Conservation (phyloP, 768 basidiomycete genomes). For the Leccinum barrowsii region DNA sequence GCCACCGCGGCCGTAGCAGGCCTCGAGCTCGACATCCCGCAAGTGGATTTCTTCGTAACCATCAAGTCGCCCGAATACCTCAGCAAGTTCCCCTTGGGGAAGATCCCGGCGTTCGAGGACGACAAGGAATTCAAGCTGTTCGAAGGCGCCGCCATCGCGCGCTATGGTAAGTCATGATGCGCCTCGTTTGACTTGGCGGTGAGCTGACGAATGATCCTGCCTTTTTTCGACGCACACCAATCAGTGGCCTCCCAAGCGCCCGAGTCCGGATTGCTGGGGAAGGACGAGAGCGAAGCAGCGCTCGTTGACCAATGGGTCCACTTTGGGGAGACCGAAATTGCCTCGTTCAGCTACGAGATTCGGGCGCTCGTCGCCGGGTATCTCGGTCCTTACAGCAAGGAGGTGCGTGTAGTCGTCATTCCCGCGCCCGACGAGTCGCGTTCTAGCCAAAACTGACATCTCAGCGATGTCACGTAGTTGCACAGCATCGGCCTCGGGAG, state of each 20-base stretch:
- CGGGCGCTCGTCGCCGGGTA: conserved; percentile 14
- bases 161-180: conserved; percentile 17
- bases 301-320: conserved; percentile 32
- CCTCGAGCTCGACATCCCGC: conserved; percentile 25
- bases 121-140: conserved; percentile 21
- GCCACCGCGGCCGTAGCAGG: conserved; percentile 20
- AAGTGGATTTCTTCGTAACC: conserved; percentile 23
- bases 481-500: conserved; percentile 15
- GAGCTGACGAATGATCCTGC: background rate
- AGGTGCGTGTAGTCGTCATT: conserved; percentile 7
- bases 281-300: conserved; percentile 18
- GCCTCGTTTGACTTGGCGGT: background rate
- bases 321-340: conserved; percentile 28
- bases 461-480: conserved; percentile 3
- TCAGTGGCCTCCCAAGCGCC: conserved; percentile 27
- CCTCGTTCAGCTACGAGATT: conserved; percentile 18
- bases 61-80: conserved; percentile 27
- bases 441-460: background rate
- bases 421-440: background rate
- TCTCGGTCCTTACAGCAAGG: conserved; percentile 24
- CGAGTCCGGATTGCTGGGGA: conserved; percentile 25
- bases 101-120: conserved; percentile 27
- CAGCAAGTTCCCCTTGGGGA: conserved; percentile 28
- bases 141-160: conserved; percentile 30
- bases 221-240: background rate